Percentiles rank a stretch among this genome's conserved stretches.
phyloP scores from a whole-genome alignment of 352 stramenopile species.

The Phytophthora citrophthora region DNA sequence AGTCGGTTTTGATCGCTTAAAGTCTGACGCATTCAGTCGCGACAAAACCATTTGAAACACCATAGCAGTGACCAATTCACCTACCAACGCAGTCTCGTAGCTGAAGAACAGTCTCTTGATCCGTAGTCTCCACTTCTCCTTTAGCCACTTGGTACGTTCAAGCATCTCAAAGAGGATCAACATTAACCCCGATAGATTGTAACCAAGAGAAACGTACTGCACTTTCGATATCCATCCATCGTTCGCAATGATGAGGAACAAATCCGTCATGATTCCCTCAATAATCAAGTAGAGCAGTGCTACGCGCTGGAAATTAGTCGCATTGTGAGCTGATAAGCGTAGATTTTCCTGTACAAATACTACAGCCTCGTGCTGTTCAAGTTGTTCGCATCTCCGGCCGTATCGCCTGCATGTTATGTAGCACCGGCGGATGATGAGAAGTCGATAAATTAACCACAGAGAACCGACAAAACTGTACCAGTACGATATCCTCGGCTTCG shows the following conservation, averaged over 20 bases:
- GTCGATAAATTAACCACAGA: constrained; percentile 7
- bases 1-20: constrained; percentile 15
- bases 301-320: constrained; percentile 9
- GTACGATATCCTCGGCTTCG: not conserved
- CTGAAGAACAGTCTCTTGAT: constrained; percentile 18
- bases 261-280: constrained; percentile 22
- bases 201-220: constrained; percentile 12
- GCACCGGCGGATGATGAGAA: constrained; percentile 2
- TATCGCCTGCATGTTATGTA: constrained; percentile 7
- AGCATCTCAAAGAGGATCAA: constrained; percentile 15
- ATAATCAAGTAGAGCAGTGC: constrained; percentile 21
- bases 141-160: constrained; percentile 9
- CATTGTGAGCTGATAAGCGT: constrained; percentile 1
- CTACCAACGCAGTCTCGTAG: constrained; percentile 16
- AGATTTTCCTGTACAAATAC: constrained; percentile 16
- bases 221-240: constrained; percentile 6
- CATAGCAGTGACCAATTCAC: constrained; percentile 5
- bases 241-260: constrained; percentile 18
- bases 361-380: constrained; percentile 5
- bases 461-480: constrained; percentile 9
- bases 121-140: not conserved
- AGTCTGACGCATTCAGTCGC: constrained; percentile 15
- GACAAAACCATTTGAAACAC: constrained; percentile 15
- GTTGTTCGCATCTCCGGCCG: constrained; percentile 8
- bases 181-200: constrained; percentile 12